Evolutionary conservation across 768 basidiomycete genomes (phyloP).

Genomic region (Suillus bovinus): DNA sequence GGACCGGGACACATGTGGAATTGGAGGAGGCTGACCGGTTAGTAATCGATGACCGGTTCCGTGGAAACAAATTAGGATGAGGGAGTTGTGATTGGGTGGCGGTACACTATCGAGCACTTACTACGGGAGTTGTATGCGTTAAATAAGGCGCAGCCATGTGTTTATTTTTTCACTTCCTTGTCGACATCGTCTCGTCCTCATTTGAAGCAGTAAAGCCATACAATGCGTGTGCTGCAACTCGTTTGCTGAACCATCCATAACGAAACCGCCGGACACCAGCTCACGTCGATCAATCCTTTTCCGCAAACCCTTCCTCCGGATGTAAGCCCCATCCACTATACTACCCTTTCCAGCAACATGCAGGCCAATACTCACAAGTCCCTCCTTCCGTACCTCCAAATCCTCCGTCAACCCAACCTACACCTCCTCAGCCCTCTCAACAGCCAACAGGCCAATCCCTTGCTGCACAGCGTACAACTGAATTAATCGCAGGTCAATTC

Average conservation of each 20-base stretch:
- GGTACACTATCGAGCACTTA: neutral
- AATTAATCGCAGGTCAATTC: constrained; percentile 11
- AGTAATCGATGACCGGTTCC: neutral
- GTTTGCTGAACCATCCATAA: neutral
- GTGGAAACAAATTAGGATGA: neutral
- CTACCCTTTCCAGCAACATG: constrained; percentile 25
- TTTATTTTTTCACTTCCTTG: neutral
- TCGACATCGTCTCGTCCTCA: neutral
- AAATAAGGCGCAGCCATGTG: constrained; percentile 5
- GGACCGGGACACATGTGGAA: too few species aligned
- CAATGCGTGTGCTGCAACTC: neutral
- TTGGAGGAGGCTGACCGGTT: neutral
- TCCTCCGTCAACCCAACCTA: neutral
- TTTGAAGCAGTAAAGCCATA: neutral
- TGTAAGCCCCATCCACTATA: constrained; percentile 21
- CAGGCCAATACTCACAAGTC: constrained; percentile 26
- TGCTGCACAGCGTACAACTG: constrained; percentile 18
- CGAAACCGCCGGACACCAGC: constrained; percentile 19
- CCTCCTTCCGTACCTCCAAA: constrained; percentile 8
- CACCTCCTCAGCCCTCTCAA: constrained; percentile 11
- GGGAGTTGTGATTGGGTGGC: neutral
- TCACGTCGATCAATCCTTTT: constrained; percentile 15
- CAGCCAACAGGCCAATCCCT: constrained; percentile 12
- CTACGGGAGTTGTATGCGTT: neutral
- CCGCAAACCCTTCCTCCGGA: constrained; percentile 22